Conservation (phyloP, 2,329 filamentous ascomycete genomes). For the Fusarium subglutinans region DNA sequence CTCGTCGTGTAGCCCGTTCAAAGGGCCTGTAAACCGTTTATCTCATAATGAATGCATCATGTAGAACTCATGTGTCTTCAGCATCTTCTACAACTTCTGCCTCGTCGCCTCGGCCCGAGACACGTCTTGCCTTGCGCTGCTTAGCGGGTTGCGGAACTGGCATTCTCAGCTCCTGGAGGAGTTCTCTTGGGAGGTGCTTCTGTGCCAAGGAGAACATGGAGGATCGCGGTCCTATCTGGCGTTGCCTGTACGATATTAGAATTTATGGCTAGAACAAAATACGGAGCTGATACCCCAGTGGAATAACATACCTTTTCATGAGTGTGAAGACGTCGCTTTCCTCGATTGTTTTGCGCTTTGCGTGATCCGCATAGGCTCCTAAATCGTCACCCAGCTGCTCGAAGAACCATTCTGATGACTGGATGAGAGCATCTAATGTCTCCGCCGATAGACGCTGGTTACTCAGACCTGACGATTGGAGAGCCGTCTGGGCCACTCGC, state of each 20-base stretch:
- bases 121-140: conserved; percentile 52
- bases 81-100: conserved; percentile 49
- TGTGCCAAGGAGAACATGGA: conserved; percentile 88
- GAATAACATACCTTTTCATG: conserved; percentile 76
- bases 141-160: conserved; percentile 63
- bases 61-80: conserved; percentile 47
- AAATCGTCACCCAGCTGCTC: conserved; percentile 86
- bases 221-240: conserved; percentile 74
- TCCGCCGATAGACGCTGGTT: conserved; percentile 78
- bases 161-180: conserved; percentile 85
- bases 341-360: conserved; percentile 84
- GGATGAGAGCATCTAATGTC: conserved; percentile 76
- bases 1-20: conserved; percentile 67
- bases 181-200: conserved; percentile 80
- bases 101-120: conserved; percentile 44
- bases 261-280: conserved; percentile 35
- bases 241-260: conserved; percentile 69
- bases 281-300: conserved; percentile 34
- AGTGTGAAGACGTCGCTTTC: conserved; percentile 83
- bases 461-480: conserved; percentile 70
- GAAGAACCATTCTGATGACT: conserved; percentile 91
- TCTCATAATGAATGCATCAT: conserved; percentile 13
- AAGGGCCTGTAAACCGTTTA: conserved; percentile 40
- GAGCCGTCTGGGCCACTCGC: conserved; percentile 74
- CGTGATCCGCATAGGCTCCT: conserved; percentile 81